Percentiles rank a stretch among this genome's conserved stretches.
phyloP scores from a whole-genome alignment of 164 flowering plant species.

The Stephania cephalantha region DNA sequence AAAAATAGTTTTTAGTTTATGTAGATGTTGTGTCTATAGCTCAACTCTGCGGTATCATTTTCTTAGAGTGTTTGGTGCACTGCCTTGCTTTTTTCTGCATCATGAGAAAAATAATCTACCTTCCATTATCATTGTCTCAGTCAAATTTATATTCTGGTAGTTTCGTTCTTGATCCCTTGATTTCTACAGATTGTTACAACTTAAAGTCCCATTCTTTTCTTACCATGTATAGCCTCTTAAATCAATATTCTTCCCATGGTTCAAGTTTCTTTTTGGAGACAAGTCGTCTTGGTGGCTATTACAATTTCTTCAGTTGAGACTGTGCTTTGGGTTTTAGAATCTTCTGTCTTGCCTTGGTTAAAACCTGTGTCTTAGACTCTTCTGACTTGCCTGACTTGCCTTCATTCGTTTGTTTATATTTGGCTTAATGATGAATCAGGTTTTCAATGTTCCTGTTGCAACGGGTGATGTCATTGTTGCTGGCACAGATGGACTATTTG shows the following conservation, averaged over 20 bases:
- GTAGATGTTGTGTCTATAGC: not conserved
- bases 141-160: not conserved
- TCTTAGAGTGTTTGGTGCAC: not conserved
- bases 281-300: too few relatives aligned
- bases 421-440: slow-evolving; percentile 29
- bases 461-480: slow-evolving; percentile 83
- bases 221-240: not conserved
- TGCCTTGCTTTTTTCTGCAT: not conserved
- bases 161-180: not conserved
- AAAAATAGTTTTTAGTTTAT: not conserved
- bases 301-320: too few relatives aligned
- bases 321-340: too few relatives aligned
- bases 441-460: slow-evolving; percentile 68
- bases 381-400: not conserved
- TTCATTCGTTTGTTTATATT: not conserved
- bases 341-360: too few relatives aligned
- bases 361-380: not conserved
- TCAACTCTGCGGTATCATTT: not conserved
- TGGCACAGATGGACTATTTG: slow-evolving; percentile 93
- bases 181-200: too few relatives aligned
- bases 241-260: not conserved
- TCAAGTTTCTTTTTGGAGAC: not conserved
- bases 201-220: too few relatives aligned
- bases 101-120: not conserved
- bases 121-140: not conserved